These are phyloP conservation scores for Gremmenia infestans DNA, from an alignment of 2,329 filamentous ascomycete species.

Conservation along the genomic window DNA sequence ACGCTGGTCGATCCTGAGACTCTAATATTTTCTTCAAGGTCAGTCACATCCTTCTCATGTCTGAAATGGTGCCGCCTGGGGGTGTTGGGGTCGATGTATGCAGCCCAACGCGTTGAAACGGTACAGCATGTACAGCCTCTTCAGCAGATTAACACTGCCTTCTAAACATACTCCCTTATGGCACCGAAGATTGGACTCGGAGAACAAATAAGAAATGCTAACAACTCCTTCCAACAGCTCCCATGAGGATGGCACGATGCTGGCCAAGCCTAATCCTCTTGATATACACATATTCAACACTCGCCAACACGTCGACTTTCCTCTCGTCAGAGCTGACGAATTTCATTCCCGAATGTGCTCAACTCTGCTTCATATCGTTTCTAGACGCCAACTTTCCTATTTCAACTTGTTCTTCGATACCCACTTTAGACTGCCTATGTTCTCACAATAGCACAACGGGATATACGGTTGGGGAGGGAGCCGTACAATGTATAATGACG, in stretches of 20 bases:
- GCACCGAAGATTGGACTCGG: conserved; percentile 3
- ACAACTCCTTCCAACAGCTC: conserved; percentile 15
- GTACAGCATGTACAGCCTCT: conserved; percentile 1
- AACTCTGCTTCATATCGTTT: conserved; percentile 57
- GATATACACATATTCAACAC: conserved; percentile 21
- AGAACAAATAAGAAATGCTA: conserved; percentile 12
- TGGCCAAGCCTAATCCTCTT: conserved; percentile 28
- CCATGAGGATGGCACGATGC: conserved; percentile 30
- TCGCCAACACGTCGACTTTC: conserved; percentile 17
- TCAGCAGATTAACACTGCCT: conserved; percentile 1
- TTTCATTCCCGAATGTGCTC: conserved; percentile 45
- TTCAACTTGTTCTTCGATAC: conserved; percentile 42
- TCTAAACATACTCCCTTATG: background rate
- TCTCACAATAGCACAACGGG: conserved; percentile 52
- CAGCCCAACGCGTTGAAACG: conserved; percentile 8
- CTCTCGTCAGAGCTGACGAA: conserved; percentile 26
- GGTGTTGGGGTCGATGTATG: conserved; percentile 2
- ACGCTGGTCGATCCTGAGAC: conserved; percentile 30
- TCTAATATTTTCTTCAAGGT: conserved; percentile 28
- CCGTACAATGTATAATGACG: conserved; percentile 60
- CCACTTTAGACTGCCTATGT: conserved; percentile 61
- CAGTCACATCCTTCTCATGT: conserved; percentile 13
- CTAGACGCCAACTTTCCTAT: conserved; percentile 53
- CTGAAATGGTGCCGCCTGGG: background rate
- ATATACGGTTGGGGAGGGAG: conserved; percentile 68